Conservation (phyloP, 495 filamentous ascomycete genomes). For the Xylaria flabelliformis region DNA sequence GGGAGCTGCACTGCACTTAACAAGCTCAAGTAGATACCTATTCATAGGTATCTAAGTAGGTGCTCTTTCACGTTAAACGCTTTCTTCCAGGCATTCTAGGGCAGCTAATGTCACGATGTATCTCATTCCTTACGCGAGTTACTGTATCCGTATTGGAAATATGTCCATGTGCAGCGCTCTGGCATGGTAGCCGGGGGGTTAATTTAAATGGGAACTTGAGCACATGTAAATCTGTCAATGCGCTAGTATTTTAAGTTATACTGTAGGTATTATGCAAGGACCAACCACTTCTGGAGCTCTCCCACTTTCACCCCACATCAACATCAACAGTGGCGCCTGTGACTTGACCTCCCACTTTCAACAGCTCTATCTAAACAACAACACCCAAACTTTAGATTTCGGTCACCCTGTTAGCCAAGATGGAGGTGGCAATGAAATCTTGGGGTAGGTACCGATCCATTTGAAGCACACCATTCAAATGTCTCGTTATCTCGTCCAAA, state of each 20-base stretch:
- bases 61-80: not conserved
- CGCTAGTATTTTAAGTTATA: conserved; percentile 7
- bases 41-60: not conserved
- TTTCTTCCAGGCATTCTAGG: not conserved
- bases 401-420: conserved; percentile 36
- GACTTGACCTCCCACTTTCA: conserved; percentile 16
- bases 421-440: conserved; percentile 65
- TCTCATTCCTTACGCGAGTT: not conserved
- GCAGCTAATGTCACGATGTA: not conserved
- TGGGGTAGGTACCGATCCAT: conserved; percentile 56
- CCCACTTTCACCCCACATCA: conserved; percentile 34
- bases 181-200: not conserved
- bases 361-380: not conserved
- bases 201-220: not conserved
- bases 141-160: not conserved
- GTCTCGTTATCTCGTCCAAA: not conserved
- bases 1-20: not conserved
- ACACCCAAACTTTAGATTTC: conserved; percentile 1
- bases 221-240: not conserved
- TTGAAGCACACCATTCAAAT: not conserved
- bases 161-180: not conserved
- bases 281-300: conserved; percentile 17
- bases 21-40: not conserved
- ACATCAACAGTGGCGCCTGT: not conserved
- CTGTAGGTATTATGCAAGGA: not conserved